phyloP scores from a whole-genome alignment of 2,329 filamentous ascomycete genomes.

The Emergomyces pasteurianus region DNA sequence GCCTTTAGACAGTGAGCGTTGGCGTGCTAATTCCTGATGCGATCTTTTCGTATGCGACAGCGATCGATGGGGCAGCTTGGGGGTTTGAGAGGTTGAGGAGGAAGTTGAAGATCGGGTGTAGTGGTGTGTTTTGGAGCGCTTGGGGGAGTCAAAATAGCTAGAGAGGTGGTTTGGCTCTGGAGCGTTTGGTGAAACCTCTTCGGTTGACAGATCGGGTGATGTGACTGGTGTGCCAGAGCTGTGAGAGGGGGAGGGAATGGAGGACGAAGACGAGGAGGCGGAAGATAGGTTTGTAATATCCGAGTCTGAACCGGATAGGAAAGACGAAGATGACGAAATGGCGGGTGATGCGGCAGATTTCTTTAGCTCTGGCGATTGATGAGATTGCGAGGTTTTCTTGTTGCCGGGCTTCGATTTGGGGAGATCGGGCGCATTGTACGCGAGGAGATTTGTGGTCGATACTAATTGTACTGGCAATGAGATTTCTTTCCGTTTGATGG shows the following conservation, averaged over 20 bases:
- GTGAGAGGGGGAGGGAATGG: conserved; percentile 44
- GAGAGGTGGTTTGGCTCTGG: conserved; percentile 45
- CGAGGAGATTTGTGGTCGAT: conserved; percentile 92
- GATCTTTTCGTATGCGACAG: conserved; percentile 83
- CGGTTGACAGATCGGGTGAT: conserved; percentile 35
- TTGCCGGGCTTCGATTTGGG: neutral
- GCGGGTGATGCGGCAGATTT: conserved; percentile 26
- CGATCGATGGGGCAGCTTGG: conserved; percentile 63
- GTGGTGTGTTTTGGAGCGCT: conserved; percentile 53
- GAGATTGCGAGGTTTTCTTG: neutral
- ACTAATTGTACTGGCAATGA: conserved; percentile 77
- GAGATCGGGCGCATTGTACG: conserved; percentile 86
- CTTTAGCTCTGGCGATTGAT: neutral
- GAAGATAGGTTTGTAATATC: conserved; percentile 37
- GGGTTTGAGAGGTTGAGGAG: conserved; percentile 39
- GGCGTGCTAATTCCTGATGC: conserved; percentile 61
- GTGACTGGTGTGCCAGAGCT: conserved; percentile 35
- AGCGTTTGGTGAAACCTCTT: conserved; percentile 34
- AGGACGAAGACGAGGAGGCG: conserved; percentile 39
- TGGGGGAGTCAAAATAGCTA: conserved; percentile 53
- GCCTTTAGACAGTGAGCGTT: conserved; percentile 49
- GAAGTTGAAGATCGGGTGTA: conserved; percentile 23
- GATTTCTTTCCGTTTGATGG: conserved; percentile 47
- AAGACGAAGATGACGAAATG: conserved; percentile 40
- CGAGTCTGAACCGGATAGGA: conserved; percentile 53